Base-by-base conservation (phyloP, 495 filamentous ascomycete genomes). In the Parathielavia appendiculata region DNA sequence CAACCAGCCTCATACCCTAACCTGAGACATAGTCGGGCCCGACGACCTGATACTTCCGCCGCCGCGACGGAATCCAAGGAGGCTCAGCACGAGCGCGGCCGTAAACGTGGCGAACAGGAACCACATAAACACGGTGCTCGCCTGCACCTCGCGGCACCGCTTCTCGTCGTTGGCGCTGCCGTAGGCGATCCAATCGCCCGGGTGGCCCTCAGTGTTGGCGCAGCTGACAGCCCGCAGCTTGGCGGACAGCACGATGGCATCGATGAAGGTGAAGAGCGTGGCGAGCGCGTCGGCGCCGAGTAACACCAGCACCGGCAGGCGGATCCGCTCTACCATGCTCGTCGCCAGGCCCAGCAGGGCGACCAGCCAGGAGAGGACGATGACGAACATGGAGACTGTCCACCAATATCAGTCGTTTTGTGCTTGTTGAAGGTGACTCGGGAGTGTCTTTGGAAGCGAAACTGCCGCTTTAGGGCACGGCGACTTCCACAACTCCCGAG, bases 361-460 rank as follows among this genome's bases (percentile, higher is more conserved):
- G 35, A 69, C 65, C 1, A 79, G 50, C 75, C 75, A 79, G 2
- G 73, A 66, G 39, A 76, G n/a, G 0, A 70, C 75, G 41, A 72
- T 67, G 32, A 76, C 75, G 63, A 79, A 79, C 71, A 79, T 78
- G 64, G 71, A 60, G 67, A 78, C n/a, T n/a, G n/a, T n/a, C n/a
- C n/a, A n/a, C n/a, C n/a, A n/a, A n/a, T n/a, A n/a, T n/a, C n/a
- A n/a, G n/a, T n/a, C n/a, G n/a, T n/a, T n/a, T n/a, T n/a, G n/a
- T n/a, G n/a, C n/a, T n/a, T n/a, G n/a, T n/a, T n/a, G n/a, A n/a
- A n/a, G n/a, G n/a, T n/a, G n/a, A n/a, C n/a, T n/a, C n/a, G n/a
- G n/a, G n/a, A n/a, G n/a, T n/a, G n/a, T n/a, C n/a, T n/a, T n/a
- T n/a, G n/a, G n/a, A n/a, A n/a, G n/a, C n/a, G n/a, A n/a, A n/a